Conservation (phyloP, 768 basidiomycete species). For the Termitomyces heimii region DNA sequence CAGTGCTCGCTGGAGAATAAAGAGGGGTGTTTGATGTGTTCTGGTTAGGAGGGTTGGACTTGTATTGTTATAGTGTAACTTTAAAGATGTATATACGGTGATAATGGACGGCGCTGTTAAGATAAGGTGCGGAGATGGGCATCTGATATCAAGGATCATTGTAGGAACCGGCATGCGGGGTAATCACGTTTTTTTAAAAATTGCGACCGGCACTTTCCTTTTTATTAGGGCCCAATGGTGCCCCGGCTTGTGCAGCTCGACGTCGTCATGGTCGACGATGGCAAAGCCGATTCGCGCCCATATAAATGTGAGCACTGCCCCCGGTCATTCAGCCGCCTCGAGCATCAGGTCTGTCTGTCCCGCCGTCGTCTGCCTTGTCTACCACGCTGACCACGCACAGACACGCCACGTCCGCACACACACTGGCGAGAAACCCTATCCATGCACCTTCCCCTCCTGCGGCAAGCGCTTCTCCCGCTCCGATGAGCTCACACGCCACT, state of each 20-base stretch:
- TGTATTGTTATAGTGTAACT: no score
- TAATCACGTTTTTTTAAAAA: no score
- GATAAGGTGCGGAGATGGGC: no score
- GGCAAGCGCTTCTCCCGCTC: constrained; percentile 97
- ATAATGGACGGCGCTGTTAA: no score
- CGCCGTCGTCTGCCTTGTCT: neutral
- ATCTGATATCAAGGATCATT: no score
- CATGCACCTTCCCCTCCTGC: constrained; percentile 88
- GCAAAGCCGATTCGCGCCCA: constrained; percentile 49
- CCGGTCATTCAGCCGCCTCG: constrained; percentile 92
- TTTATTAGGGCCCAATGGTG: no score
- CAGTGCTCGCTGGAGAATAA: constrained; percentile 89
- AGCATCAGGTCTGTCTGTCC: constrained; percentile 76
- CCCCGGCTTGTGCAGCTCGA: constrained; percentile 1
- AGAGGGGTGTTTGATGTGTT: constrained; percentile 92
- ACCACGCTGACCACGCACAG: constrained; percentile 32
- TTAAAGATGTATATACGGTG: no score
- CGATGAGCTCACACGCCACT: constrained; percentile 97
- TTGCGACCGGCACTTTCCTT: no score
- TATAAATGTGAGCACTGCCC: constrained; percentile 95
- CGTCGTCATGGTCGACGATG: constrained; percentile 16
- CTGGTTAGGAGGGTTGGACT: constrained; percentile 57
- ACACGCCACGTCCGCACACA: constrained; percentile 98
- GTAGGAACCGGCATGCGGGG: no score
- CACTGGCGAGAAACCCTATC: constrained; percentile 96